A percentile compares a stretch with the other conserved stretches of the same genome.
These are phyloP conservation scores for Paecilomyces dactylethromorphus DNA, from an alignment of 2,329 filamentous ascomycete genomes.

Conservation along the genomic window DNA sequence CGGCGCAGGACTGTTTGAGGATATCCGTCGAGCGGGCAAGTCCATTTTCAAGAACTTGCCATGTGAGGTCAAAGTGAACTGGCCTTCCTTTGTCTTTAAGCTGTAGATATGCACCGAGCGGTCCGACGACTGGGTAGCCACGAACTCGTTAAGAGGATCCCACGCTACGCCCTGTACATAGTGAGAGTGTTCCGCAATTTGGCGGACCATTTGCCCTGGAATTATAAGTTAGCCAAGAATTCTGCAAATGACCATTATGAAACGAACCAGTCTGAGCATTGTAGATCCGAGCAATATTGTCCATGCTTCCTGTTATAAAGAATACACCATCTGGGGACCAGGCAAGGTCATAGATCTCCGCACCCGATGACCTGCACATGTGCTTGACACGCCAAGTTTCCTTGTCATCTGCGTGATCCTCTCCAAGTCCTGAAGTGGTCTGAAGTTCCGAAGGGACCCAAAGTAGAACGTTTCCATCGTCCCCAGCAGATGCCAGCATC, in stretches of 20 bases:
- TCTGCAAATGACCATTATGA: slow-evolving; percentile 1
- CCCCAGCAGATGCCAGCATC: slow-evolving; percentile 86
- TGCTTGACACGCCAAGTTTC: slow-evolving; percentile 96
- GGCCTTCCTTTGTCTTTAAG: slow-evolving; percentile 90
- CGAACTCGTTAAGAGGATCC: slow-evolving; percentile 97
- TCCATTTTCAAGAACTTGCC: slow-evolving; percentile 87
- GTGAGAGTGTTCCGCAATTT: slow-evolving; percentile 95
- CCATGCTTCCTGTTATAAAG: slow-evolving; percentile 99
- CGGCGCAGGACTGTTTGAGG: slow-evolving; percentile 85
- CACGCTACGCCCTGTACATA: slow-evolving; percentile 98
- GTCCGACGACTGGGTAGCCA: slow-evolving; percentile 96
- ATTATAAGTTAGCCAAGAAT: slow-evolving; percentile 15
- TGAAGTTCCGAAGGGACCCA: slow-evolving; percentile 85
- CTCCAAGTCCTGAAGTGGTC: slow-evolving; percentile 63
- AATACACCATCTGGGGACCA: slow-evolving; percentile 97
- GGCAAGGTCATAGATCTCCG: slow-evolving; percentile 95
- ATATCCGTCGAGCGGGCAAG: slow-evolving; percentile 81
- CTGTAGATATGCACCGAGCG: slow-evolving; percentile 97
- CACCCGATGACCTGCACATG: slow-evolving; percentile 91
- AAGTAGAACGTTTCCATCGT: slow-evolving; percentile 93
- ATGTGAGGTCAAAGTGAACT: slow-evolving; percentile 75
- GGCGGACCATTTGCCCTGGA: slow-evolving; percentile 64
- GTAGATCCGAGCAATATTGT: slow-evolving; percentile 96
- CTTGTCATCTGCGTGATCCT: slow-evolving; percentile 84
- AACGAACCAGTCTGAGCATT: slow-evolving; percentile 77